Base-by-base conservation (phyloP, 2,329 filamentous ascomycete genomes). In the Alternaria viburni region DNA sequence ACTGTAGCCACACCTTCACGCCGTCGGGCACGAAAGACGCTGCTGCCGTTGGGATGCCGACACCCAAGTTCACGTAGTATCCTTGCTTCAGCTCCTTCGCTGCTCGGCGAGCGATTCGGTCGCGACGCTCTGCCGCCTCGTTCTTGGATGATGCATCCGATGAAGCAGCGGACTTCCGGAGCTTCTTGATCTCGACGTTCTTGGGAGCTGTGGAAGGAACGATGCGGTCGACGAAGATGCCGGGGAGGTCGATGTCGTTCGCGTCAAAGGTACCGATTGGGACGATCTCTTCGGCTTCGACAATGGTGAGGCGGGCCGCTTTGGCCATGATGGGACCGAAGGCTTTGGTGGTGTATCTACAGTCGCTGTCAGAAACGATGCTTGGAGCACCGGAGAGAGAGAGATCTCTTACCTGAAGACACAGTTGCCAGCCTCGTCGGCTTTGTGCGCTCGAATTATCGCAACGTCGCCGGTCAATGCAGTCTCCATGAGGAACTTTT, bases 61-160 rank as follows among this genome's bases (percentile, higher is more conserved):
- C 96, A 63, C 93, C 93, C 59, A 97, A 82, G 81, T 97, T 97
- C 70, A 93, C 93, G 79, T 96, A 96, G 91, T 95, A 96, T 81
- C 93, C 93, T 80, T 96, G 93, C 86, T 95, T 92, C 84, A 97
- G 95, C 83, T 96, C 93, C 84, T 94, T 95, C 54, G 93, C 92
- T 0, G 93, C 93, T 61, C 93, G 87, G 62, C 88, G 87, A 19
- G 96, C 92, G 76, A 97, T 97, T 61, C 91, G 88, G 81, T 96
- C 91, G 65, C 93, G 88, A 28, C 73, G 71, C 28, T 70, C 65
- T 8, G 58, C 50, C 1, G 61, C 57, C 30, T 60, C 61, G 23
- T 63, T 60, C 26, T 62, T 52, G 0, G 63, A 63, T 2, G 71
- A 63, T n/a, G 69, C 62, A 25, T 68, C 62, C 41, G 64, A 71